Evolutionary conservation across 345 rosid species (phyloP).

Genomic region (Hevea brasiliensis): DNA sequence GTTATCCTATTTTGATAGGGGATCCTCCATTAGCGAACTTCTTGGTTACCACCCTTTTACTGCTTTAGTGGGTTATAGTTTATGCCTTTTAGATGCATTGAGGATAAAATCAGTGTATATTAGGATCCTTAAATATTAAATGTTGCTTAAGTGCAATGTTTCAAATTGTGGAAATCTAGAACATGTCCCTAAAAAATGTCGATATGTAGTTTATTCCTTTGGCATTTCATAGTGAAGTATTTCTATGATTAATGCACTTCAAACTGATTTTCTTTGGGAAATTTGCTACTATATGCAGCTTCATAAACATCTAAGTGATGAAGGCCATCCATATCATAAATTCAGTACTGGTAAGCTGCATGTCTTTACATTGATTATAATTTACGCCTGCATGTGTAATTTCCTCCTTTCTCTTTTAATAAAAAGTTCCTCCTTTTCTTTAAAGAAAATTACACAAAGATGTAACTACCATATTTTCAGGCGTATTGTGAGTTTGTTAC

Average conservation of each 20-base stretch:
- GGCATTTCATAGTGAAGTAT: background rate
- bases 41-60: background rate
- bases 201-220: background rate
- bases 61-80: background rate
- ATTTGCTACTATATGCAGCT: constrained; percentile 47
- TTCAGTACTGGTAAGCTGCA: constrained; percentile 73
- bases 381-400: background rate
- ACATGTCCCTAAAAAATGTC: background rate
- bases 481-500: background rate
- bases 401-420: background rate
- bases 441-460: background rate
- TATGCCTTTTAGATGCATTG: background rate
- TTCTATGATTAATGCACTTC: background rate
- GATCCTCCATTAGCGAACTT: background rate
- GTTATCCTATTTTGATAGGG: background rate
- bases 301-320: constrained; percentile 67
- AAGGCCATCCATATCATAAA: constrained; percentile 86
- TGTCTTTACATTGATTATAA: background rate
- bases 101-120: background rate
- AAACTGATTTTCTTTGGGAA: constrained; percentile 10
- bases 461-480: background rate
- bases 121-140: background rate
- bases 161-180: background rate
- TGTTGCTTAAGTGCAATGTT: background rate
- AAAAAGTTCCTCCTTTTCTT: background rate